phyloP scores from a whole-genome alignment of 805 yeast species.

The Phaffomyces opuntiae region DNA sequence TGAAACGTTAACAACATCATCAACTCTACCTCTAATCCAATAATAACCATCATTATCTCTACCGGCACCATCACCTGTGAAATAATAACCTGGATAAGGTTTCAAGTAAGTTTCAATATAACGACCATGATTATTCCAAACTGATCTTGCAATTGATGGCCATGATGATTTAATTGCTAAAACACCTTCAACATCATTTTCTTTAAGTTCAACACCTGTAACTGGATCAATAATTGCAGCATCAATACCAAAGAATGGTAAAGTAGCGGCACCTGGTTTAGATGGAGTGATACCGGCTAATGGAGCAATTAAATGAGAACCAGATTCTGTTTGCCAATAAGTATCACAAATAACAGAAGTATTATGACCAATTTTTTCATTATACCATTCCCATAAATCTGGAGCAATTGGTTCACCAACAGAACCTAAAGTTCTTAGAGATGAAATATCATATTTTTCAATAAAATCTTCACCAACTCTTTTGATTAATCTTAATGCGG shows the following conservation, averaged over 20 bases:
- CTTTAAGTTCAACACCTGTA: slow-evolving; percentile 74
- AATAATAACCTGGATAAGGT: slow-evolving; percentile 90
- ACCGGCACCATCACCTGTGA: slow-evolving; percentile 98
- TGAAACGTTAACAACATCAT: slow-evolving; percentile 95
- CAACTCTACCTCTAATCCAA: slow-evolving; percentile 98
- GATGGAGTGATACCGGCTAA: slow-evolving; percentile 91
- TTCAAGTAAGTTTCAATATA: slow-evolving; percentile 86
- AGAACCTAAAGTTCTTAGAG: slow-evolving; percentile 90
- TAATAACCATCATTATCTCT: slow-evolving; percentile 93
- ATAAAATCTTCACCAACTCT: slow-evolving; percentile 86
- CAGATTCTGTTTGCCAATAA: slow-evolving; percentile 98
- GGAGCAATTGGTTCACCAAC: slow-evolving; percentile 99
- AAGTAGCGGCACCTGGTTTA: slow-evolving; percentile 95
- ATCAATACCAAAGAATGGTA: slow-evolving; percentile 93
- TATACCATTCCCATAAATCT: slow-evolving; percentile 98
- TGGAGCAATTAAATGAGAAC: slow-evolving; percentile 91
- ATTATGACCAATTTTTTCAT: slow-evolving; percentile 83
- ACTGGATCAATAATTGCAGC: slow-evolving; percentile 92
- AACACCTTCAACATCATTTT: slow-evolving; percentile 94
- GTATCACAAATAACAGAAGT: slow-evolving; percentile 92
- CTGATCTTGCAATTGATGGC: slow-evolving; percentile 99
- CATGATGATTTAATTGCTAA: slow-evolving; percentile 84
- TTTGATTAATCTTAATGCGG: slow-evolving; percentile 86
- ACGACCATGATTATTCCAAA: slow-evolving; percentile 81
- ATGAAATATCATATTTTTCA: slow-evolving; percentile 69